Evolutionary conservation across 2,329 filamentous ascomycete species (phyloP).

Genomic region (Aureobasidium sp.): DNA sequence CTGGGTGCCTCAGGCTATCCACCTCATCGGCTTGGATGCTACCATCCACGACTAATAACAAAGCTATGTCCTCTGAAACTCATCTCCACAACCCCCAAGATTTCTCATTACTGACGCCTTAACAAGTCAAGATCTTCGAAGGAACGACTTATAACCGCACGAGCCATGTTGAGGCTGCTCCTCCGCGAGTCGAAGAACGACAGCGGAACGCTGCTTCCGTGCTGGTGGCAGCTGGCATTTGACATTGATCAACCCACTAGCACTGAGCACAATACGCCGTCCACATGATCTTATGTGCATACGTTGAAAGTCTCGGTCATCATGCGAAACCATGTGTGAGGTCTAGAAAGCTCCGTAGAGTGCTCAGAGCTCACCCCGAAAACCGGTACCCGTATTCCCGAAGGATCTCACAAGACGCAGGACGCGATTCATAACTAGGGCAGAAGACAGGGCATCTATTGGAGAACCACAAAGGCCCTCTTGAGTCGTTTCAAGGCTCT

Average conservation of each 20-base stretch:
- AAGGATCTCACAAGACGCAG: not conserved
- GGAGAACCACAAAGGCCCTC: not conserved
- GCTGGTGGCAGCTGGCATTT: not conserved
- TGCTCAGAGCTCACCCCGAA: not conserved
- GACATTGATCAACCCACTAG: not conserved
- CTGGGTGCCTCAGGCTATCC: not conserved
- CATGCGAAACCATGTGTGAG: not conserved
- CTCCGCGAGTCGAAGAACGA: not conserved
- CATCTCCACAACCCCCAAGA: not conserved
- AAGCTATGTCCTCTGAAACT: not conserved
- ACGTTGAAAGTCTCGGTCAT: not conserved
- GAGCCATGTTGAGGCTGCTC: not conserved
- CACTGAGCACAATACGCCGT: not conserved
- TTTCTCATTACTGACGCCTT: not conserved
- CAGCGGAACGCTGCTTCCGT: not conserved
- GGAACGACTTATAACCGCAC: not conserved
- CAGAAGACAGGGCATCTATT: not conserved
- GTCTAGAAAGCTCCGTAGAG: not conserved
- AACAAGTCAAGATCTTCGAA: not conserved
- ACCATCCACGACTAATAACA: not conserved
- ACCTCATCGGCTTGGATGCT: not conserved
- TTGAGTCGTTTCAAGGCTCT: not conserved
- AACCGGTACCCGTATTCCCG: not conserved
- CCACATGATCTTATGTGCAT: too few species aligned
- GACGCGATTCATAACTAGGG: not conserved